These are phyloP conservation scores for Hydnomerulius pinastri DNA, from an alignment of 768 basidiomycete species.

Conservation along the genomic window DNA sequence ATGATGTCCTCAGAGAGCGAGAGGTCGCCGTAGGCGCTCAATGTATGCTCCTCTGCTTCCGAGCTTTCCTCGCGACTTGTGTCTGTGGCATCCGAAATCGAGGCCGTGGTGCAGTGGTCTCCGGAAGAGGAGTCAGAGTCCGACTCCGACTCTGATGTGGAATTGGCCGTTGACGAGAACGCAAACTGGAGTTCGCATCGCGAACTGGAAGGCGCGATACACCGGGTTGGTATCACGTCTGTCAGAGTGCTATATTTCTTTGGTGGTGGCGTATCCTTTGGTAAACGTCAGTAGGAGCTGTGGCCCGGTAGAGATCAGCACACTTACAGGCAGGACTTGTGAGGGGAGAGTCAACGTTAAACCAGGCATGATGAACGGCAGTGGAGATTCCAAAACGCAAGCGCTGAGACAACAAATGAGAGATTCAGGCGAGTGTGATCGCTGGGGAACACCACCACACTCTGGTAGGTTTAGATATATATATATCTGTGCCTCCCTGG, in stretches of 20 bases:
- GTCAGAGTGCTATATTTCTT: neutral
- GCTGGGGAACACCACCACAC: neutral
- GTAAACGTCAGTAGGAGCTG: neutral
- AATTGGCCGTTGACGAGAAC: neutral
- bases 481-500: conserved; percentile 11
- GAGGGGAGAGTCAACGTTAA: neutral
- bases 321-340: conserved; percentile 12
- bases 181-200: neutral
- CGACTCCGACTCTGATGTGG: neutral
- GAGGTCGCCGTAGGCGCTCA: conserved; percentile 48
- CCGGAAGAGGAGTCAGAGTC: neutral
- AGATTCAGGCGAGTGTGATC: neutral
- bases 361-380: conserved; percentile 11
- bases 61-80: neutral
- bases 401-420: neutral
- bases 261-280: conserved; percentile 10
- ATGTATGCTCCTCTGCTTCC: conserved; percentile 42
- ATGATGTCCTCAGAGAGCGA: conserved; percentile 40
- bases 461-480: conserved; percentile 14
- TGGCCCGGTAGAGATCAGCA: no score
- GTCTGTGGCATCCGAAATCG: neutral
- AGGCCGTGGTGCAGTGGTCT: neutral
- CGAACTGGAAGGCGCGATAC: neutral
- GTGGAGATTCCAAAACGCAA: neutral
- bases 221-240: neutral